phyloP scores from a whole-genome alignment of 2,329 filamentous ascomycete genomes.

The Aspergillus brasiliensis region DNA sequence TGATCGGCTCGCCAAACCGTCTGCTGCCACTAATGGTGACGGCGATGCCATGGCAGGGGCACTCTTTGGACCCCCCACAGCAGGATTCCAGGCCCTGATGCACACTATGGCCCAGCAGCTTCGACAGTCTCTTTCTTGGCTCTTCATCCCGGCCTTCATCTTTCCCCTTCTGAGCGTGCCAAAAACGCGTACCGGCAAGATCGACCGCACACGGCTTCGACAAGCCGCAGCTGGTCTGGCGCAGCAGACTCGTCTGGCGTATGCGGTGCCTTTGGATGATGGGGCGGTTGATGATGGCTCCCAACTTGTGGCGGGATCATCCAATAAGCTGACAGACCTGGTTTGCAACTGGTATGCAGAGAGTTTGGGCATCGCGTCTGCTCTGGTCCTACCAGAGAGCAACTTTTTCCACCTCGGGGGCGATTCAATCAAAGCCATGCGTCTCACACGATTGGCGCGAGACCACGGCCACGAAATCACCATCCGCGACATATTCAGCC shows the following conservation, averaged over 20 bases:
- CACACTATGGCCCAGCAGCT: not conserved
- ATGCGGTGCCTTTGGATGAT: not conserved
- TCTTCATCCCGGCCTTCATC: not conserved
- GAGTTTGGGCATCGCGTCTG: not conserved
- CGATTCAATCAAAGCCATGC: not conserved
- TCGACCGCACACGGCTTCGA: not conserved
- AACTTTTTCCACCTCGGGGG: not conserved
- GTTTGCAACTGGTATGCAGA: not conserved
- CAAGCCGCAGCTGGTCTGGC: not conserved
- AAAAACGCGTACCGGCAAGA: not conserved
- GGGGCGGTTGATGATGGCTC: not conserved
- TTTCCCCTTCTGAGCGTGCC: not conserved
- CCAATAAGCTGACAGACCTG: too few species aligned
- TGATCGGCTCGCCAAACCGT: not conserved
- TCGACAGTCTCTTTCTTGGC: not conserved
- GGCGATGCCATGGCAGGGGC: too few species aligned
- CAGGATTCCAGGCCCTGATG: not conserved
- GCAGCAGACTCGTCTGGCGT: not conserved
- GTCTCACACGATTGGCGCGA: too few species aligned
- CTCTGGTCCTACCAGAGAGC: not conserved
- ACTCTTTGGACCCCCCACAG: not conserved
- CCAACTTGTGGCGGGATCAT: too few species aligned
- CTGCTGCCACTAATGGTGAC: not conserved
- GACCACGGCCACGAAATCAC: too few species aligned
- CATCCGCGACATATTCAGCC: too few species aligned